Conservation (phyloP, 345 rosid genomes). For the Ricinus communis region DNA sequence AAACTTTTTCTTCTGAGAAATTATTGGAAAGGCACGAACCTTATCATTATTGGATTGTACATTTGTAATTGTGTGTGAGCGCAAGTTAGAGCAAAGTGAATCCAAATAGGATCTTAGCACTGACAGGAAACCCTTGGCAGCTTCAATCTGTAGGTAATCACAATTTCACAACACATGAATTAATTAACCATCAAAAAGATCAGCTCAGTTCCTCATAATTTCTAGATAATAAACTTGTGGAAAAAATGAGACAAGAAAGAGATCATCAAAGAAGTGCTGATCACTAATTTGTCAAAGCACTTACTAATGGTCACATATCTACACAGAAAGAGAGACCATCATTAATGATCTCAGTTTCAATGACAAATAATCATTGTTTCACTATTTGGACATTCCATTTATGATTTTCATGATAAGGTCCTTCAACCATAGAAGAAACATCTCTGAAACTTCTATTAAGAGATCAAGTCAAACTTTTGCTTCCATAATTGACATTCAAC, state of each 20-base stretch:
- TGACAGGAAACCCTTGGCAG: slow-evolving; percentile 74
- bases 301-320: background rate
- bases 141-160: slow-evolving; percentile 56
- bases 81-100: slow-evolving; percentile 85
- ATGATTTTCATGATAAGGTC: too few relatives aligned
- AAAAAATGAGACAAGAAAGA: background rate
- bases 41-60: slow-evolving; percentile 96
- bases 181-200: slow-evolving; percentile 5
- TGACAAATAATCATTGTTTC: too few relatives aligned
- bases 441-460: too few relatives aligned
- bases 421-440: too few relatives aligned
- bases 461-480: too few relatives aligned
- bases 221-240: background rate
- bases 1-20: background rate
- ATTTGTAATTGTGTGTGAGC: slow-evolving; percentile 93
- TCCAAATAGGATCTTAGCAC: slow-evolving; percentile 74
- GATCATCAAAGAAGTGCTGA: background rate
- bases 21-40: slow-evolving; percentile 43
- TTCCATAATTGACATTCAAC: too few relatives aligned
- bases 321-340: background rate
- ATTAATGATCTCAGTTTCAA: too few relatives aligned
- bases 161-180: background rate
- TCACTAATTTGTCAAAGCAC: background rate
- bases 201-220: too few relatives aligned
- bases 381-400: too few relatives aligned